phyloP scores from a whole-genome alignment of 2,329 filamentous ascomycete genomes.

The Venturia asperata region DNA sequence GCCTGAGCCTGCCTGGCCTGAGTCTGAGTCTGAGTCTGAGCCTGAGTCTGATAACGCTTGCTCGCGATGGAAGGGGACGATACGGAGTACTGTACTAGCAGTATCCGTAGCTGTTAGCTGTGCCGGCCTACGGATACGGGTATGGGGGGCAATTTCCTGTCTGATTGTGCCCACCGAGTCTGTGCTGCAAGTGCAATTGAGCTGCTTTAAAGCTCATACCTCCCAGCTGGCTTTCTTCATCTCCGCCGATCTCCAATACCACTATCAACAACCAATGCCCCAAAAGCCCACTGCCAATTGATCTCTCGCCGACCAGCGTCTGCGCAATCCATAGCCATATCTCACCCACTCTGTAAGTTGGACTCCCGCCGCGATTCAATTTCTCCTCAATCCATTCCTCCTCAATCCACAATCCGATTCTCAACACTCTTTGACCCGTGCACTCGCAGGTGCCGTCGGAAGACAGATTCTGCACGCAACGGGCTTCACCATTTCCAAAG shows the following conservation, averaged over 20 bases:
- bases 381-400: background rate
- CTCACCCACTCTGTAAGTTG: background rate
- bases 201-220: background rate
- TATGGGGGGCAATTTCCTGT: slow-evolving; percentile 1
- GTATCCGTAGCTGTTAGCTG: too few relatives aligned
- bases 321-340: background rate
- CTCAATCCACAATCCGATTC: background rate
- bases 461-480: background rate
- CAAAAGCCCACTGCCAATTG: background rate
- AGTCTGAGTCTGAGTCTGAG: too few relatives aligned
- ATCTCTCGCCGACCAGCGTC: background rate
- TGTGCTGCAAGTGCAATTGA: background rate
- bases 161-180: background rate
- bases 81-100: too few relatives aligned
- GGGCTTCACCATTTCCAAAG: background rate
- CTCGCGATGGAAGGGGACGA: background rate
- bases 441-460: background rate
- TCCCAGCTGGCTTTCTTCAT: too few relatives aligned
- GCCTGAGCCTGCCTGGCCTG: too few relatives aligned
- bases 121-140: background rate
- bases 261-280: slow-evolving; percentile 7
- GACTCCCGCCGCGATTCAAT: background rate
- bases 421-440: background rate
- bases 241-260: background rate
- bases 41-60: slow-evolving; percentile 11